phyloP scores from a whole-genome alignment of 495 filamentous ascomycete genomes.

The Bacidia gigantensis region DNA sequence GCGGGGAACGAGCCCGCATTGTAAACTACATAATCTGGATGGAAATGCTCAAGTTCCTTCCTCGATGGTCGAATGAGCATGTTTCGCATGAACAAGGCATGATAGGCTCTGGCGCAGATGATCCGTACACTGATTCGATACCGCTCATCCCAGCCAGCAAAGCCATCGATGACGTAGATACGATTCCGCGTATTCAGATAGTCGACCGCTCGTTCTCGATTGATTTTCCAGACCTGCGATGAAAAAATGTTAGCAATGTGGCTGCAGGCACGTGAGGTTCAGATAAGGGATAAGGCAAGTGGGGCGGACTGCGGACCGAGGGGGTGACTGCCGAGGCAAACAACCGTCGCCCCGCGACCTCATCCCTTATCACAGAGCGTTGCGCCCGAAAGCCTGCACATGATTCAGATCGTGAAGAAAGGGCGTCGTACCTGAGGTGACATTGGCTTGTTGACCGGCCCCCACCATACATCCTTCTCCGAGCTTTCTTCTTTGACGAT shows the following conservation, averaged over 20 bases:
- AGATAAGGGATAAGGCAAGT: conserved; percentile 14
- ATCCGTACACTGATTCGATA: conserved; percentile 97
- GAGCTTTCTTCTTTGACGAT: conserved; percentile 86
- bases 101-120: conserved; percentile 96
- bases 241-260: conserved; percentile 16
- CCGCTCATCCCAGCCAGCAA: conserved; percentile 94
- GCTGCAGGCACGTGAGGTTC: conserved; percentile 17
- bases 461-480: conserved; percentile 91
- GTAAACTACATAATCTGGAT: conserved; percentile 99
- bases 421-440: conserved; percentile 71
- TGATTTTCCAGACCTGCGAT: conserved; percentile 92
- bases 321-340: conserved; percentile 18
- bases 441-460: conserved; percentile 98
- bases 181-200: conserved; percentile 97
- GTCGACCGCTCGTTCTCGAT: conserved; percentile 95
- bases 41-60: conserved; percentile 90
- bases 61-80: conserved; percentile 92
- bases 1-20: conserved; percentile 97
- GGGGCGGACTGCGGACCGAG: conserved; percentile 12
- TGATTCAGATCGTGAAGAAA: not conserved
- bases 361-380: not conserved
- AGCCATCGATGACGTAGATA: conserved; percentile 97
- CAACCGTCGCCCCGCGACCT: not conserved
- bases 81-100: conserved; percentile 99
- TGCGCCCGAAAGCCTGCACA: no score